A percentile compares a stretch with the other conserved stretches of the same genome.
Evolutionary conservation across 768 basidiomycete genomes (phyloP).

Genomic region (Tulasnella sp.): DNA sequence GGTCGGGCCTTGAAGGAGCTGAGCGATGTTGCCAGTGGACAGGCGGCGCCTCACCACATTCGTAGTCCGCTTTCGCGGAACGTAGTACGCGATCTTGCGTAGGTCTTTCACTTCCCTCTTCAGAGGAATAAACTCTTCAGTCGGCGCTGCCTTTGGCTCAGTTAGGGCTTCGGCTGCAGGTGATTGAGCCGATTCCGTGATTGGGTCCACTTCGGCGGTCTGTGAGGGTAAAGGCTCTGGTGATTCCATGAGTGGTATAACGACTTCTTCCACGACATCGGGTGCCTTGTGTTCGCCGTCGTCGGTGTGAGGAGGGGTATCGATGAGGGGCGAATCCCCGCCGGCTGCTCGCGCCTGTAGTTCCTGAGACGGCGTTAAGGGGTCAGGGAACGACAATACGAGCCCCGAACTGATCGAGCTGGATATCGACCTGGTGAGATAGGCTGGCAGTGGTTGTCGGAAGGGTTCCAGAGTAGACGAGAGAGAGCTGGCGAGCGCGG

Average conservation of each 20-base stretch:
- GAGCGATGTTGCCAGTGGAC: not conserved
- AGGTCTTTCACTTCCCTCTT: not conserved
- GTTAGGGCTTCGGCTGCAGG: no score
- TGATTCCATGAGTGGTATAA: not conserved
- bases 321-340: not conserved
- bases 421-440: constrained; percentile 12
- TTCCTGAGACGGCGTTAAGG: constrained; percentile 13
- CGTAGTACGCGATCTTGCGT: constrained; percentile 10
- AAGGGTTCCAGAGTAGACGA: constrained; percentile 12
- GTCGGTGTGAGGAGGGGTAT: not conserved
- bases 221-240: no score
- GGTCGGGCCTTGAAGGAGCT: constrained; percentile 1
- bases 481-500: constrained; percentile 6
- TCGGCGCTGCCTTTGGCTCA: not conserved
- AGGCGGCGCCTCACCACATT: not conserved
- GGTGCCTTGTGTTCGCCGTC: not conserved
- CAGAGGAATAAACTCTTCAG: not conserved
- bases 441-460: constrained; percentile 6
- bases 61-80: not conserved
- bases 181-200: no score
- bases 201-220: no score
- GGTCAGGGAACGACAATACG: constrained; percentile 12
- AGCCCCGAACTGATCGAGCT: constrained; percentile 6
- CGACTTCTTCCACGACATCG: not conserved
- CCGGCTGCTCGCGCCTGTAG: not conserved